These are phyloP conservation scores for Leccinum incarnatum DNA, from an alignment of 768 basidiomycete species.

Conservation along the genomic window DNA sequence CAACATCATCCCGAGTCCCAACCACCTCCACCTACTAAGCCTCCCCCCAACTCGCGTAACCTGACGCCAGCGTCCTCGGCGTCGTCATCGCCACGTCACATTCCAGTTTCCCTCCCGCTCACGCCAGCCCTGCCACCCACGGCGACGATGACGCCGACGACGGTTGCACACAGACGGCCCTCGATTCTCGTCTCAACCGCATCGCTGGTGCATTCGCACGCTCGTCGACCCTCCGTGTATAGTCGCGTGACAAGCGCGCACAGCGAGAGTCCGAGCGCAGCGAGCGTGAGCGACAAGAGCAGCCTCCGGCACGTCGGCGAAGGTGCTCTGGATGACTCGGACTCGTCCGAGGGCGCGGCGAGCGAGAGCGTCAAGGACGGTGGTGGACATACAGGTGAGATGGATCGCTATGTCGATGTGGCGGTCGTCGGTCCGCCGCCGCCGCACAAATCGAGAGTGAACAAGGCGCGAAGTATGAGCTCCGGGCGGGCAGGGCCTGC, in stretches of 20 bases:
- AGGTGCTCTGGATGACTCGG: constrained; percentile 75
- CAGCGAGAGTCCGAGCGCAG: constrained; percentile 33
- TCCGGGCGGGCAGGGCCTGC: constrained; percentile 28
- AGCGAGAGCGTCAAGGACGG: constrained; percentile 20
- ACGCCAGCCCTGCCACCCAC: constrained; percentile 32
- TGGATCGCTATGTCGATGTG: constrained; percentile 32
- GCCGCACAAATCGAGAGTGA: constrained; percentile 21
- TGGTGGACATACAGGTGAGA: constrained; percentile 27
- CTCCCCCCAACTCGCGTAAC: constrained; percentile 41
- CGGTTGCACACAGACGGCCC: constrained; percentile 41
- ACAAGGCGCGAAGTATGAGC: constrained; percentile 38
- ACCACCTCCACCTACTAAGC: constrained; percentile 21
- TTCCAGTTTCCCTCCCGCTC: constrained; percentile 31
- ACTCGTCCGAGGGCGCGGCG: constrained; percentile 46
- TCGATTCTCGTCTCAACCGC: constrained; percentile 37
- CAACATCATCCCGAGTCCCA: constrained; percentile 19
- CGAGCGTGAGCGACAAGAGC: constrained; percentile 44
- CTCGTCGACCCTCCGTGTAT: constrained; percentile 39
- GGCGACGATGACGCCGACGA: constrained; percentile 44
- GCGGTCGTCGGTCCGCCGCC: constrained; percentile 11
- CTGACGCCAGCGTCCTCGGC: constrained; percentile 58
- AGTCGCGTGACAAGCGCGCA: constrained; percentile 35
- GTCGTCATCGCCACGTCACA: constrained; percentile 54
- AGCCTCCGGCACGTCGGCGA: constrained; percentile 64
- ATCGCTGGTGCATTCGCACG: constrained; percentile 31